These are phyloP conservation scores for Colletotrichum sp. DNA, from an alignment of 2,329 filamentous ascomycete genomes.

Conservation along the genomic window DNA sequence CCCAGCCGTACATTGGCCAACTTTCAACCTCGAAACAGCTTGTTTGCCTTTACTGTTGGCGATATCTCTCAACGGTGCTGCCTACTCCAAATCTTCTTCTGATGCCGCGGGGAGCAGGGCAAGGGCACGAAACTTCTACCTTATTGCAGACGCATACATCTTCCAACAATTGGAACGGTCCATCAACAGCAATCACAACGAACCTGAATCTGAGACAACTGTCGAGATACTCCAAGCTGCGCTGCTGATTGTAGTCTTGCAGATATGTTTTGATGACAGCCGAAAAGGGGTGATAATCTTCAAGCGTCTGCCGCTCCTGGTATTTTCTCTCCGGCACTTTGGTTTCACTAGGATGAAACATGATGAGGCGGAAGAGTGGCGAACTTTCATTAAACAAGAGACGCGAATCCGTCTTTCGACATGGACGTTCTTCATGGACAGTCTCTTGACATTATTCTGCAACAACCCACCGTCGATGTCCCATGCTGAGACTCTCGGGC, in stretches of 20 bases:
- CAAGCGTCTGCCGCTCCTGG: background rate
- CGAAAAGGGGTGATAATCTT: background rate
- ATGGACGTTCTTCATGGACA: background rate
- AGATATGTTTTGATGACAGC: background rate
- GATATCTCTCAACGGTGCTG: background rate
- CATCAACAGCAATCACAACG: rapidly evolving
- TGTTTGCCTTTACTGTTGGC: background rate
- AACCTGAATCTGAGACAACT: rapidly evolving
- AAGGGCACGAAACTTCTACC: background rate
- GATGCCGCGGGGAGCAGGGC: background rate
- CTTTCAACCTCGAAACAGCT: background rate
- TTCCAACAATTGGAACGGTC: background rate
- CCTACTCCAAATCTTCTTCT: background rate
- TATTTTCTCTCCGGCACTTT: background rate
- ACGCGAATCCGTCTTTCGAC: background rate
- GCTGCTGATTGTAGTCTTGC: background rate
- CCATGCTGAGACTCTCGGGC: background rate
- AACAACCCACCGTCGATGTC: background rate
- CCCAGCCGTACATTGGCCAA: background rate
- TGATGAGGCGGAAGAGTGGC: rapidly evolving
- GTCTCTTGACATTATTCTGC: background rate
- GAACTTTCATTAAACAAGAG: background rate
- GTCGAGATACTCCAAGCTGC: background rate
- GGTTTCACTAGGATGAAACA: background rate
- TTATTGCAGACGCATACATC: background rate